Evolutionary conservation across 1,139 yeast genomes (phyloP).

Genomic region (Yamadazyma sp.): DNA sequence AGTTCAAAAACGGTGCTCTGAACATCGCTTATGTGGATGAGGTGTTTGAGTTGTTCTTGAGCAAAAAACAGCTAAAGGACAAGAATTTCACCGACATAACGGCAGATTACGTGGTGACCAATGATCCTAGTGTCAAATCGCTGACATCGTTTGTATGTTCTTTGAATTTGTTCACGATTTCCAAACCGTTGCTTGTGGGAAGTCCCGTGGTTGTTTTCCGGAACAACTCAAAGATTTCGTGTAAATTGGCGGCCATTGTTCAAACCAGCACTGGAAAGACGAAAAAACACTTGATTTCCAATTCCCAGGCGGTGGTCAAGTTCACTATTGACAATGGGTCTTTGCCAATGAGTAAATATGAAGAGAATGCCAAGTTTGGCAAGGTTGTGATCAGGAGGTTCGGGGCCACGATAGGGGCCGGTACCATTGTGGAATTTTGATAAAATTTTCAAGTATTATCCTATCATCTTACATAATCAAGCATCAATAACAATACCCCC

Average conservation of each 20-base stretch:
- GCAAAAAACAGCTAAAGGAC: constrained; percentile 37
- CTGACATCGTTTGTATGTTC: constrained; percentile 54
- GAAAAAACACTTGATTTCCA: constrained; percentile 67
- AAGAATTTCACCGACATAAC: constrained; percentile 51
- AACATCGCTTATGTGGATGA: constrained; percentile 69
- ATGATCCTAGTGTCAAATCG: constrained; percentile 41
- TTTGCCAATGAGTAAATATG: constrained; percentile 62
- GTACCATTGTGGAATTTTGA: constrained; percentile 47
- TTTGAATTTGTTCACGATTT: constrained; percentile 66
- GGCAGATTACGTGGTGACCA: constrained; percentile 70
- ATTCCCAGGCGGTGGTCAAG: constrained; percentile 71
- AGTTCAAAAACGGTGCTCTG: constrained; percentile 23
- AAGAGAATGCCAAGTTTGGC: constrained; percentile 66
- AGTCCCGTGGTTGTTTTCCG: constrained; percentile 80
- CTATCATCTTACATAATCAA: constrained; percentile 55
- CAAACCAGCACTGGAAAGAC: constrained; percentile 34
- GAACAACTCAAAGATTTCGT: constrained; percentile 77
- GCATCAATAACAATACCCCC: constrained; percentile 60
- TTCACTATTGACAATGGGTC: constrained; percentile 57
- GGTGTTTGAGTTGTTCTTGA: constrained; percentile 59
- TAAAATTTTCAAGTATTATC: constrained; percentile 2
- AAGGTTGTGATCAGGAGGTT: constrained; percentile 83
- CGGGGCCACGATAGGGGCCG: constrained; percentile 89
- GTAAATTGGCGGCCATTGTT: constrained; percentile 60
- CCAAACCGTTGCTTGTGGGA: constrained; percentile 77